Evolutionary conservation across 768 basidiomycete genomes (phyloP), one percentile per base, ranked within the genome.

Genomic region (Boletus coccyginus): DNA sequence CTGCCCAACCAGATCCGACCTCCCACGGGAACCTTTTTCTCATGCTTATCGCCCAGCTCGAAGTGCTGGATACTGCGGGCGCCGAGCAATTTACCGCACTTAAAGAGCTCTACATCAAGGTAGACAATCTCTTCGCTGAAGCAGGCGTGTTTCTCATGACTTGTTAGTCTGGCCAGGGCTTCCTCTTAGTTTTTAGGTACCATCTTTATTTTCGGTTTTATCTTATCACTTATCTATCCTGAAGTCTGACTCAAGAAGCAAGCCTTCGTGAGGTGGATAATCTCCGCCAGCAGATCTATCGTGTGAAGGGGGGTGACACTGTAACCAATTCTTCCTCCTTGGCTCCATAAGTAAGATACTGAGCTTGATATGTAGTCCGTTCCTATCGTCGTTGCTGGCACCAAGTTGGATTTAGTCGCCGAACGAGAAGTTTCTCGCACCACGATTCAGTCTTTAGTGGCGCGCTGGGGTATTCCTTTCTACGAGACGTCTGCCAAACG

Each of bases 401-500:
- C 92, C 32, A 92, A 93, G 69, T 77, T 88, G 41, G 93, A 94
- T 68, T 80, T 94, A 39, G 81, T 81, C 29, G 84, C 81, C 56
- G 92, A 94, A 69, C 82, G 93, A 33, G 90, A 93, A 66, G 88
- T 94, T 7, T 82, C 83, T 17, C 77, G 79, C 45, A 75, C 67
- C 41, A 82, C 81, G 0, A 87, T 92, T 35, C 82, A 87, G 64
- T 73, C 81, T 11, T 80, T 90, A 12, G 82, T 86, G 19, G 76
- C 70, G 33, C 78, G 78, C 3, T 92, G 90, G 90, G 75, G 76
- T 14, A 73, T 90, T n/a, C 88, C 80, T 7, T 88, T 90, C 65
- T 92, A 88, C 66, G 92, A 93, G 73, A 93, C 91, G 3, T 92
- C 90, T n/a, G 89, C 91, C 11, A 93, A 92, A 70, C 78, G 82